A percentile compares a stretch with the other conserved stretches of the same genome.
Evolutionary conservation across 768 basidiomycete species (phyloP).

Genomic region (Favolaschia claudopus): DNA sequence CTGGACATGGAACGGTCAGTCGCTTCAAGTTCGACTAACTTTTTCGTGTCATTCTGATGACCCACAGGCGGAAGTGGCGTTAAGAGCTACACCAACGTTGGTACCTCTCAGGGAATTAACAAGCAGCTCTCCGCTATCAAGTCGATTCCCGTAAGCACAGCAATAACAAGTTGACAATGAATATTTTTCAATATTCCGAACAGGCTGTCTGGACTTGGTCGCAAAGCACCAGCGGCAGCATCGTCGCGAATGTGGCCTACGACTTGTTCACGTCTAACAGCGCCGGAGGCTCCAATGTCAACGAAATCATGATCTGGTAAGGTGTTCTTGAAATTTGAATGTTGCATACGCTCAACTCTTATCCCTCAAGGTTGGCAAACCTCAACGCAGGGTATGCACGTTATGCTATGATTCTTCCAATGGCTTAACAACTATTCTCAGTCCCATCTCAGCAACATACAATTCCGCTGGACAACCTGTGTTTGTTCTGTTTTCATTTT

Average conservation of each 20-base stretch:
- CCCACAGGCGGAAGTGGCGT: constrained; percentile 55
- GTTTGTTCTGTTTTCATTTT: background rate
- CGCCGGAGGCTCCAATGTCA: constrained; percentile 55
- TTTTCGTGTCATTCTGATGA: background rate
- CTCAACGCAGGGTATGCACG: constrained; percentile 48
- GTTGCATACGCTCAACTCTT: too few relatives aligned
- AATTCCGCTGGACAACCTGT: constrained; percentile 51
- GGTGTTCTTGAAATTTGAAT: too few relatives aligned
- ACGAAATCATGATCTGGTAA: constrained; percentile 75
- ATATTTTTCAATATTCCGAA: background rate
- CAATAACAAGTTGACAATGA: too few relatives aligned
- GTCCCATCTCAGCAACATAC: constrained; percentile 62
- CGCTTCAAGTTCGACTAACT: background rate
- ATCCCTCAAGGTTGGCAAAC: too few relatives aligned
- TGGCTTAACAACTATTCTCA: background rate
- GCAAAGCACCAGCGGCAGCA: constrained; percentile 46
- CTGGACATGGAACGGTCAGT: constrained; percentile 55
- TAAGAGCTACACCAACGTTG: constrained; percentile 70
- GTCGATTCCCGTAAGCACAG: constrained; percentile 58
- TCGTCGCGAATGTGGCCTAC: constrained; percentile 65
- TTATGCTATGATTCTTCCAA: background rate
- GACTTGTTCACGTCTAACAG: constrained; percentile 68
- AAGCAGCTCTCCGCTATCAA: constrained; percentile 60
- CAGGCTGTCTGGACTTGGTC: constrained; percentile 68
- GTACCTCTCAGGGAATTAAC: constrained; percentile 59